Percentiles rank a stretch among this genome's conserved stretches.
phyloP scores from a whole-genome alignment of 306 rosid genomes.

The Rosa persica region DNA sequence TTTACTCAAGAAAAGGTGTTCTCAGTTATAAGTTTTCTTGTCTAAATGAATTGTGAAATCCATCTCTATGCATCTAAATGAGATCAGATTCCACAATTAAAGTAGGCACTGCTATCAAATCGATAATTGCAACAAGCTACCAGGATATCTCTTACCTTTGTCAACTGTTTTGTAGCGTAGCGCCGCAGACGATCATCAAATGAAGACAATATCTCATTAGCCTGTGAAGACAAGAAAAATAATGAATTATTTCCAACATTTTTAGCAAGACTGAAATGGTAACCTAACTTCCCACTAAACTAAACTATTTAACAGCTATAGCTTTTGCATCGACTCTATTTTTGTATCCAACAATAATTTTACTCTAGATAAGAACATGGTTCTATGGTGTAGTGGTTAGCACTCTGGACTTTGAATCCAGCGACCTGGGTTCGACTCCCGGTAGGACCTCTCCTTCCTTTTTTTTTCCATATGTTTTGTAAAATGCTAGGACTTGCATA shows the following conservation, averaged over 20 bases:
- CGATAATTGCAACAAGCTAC: not conserved
- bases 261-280: constrained; percentile 4
- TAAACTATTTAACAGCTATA: not conserved
- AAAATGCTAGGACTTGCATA: not conserved
- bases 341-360: not conserved
- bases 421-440: constrained; percentile 6
- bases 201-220: constrained; percentile 90
- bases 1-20: not conserved
- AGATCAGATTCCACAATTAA: no score
- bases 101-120: not conserved
- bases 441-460: not conserved
- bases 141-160: constrained; percentile 53
- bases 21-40: not conserved
- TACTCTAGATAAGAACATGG: not conserved
- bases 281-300: not conserved
- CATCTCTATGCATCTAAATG: not conserved
- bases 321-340: not conserved
- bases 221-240: constrained; percentile 51
- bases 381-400: constrained; percentile 11
- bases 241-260: constrained; percentile 21
- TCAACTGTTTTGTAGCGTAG: constrained; percentile 83
- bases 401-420: constrained; percentile 10
- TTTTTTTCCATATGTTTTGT: not conserved
- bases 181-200: constrained; percentile 82
- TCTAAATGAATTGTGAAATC: not conserved